Evolutionary conservation across 805 yeast species (phyloP), one percentile per base, ranked within the genome.

Genomic region (Cyberlindnera mrakii): DNA sequence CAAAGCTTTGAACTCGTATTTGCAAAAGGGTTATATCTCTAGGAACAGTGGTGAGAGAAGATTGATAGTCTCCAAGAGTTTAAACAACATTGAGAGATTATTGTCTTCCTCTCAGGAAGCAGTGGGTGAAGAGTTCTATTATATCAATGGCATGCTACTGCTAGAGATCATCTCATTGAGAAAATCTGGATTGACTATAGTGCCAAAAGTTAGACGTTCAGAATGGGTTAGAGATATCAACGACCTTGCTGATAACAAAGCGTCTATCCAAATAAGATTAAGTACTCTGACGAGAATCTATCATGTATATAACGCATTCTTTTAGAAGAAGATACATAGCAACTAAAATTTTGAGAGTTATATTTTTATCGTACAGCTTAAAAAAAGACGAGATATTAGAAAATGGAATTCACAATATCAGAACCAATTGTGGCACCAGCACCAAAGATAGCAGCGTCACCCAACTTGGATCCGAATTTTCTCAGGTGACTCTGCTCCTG

Each of bases 381-480:
- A 23, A 23, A 23, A 11, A 23, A 3, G 3, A 2, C 8, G 8
- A 35, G 11, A 30, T 6, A 10, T 59, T 65, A 80, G 53, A 83
- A 80, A 46, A 86, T 82, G 35, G 85, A 74, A 56, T 84, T 79
- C 33, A 90, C 86, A 40, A 91, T 54, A 55, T 85, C 88, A 36
- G 86, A 74, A 58, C 98, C 98, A 42, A 90, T 71, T 1, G 96
- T 82, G 33, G 97, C 96, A 70, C 98, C 98, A 9, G 96, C 96
- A 64, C 97, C 97, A 52, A 88, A 91, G 39, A 90, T 78, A 30
- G 95, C 90, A n/a, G 97, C 95, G 52, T 88, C 80, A 46, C 96
- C 96, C 46, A 90, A 67, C 64, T 86, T 83, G 49, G 85, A 73
- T 20, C 95, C 95, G 52, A 86, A 77, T 56, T 74, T 81, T 63